phyloP scores from a whole-genome alignment of 2,329 filamentous ascomycete species.

The Orbilia javanica region DNA sequence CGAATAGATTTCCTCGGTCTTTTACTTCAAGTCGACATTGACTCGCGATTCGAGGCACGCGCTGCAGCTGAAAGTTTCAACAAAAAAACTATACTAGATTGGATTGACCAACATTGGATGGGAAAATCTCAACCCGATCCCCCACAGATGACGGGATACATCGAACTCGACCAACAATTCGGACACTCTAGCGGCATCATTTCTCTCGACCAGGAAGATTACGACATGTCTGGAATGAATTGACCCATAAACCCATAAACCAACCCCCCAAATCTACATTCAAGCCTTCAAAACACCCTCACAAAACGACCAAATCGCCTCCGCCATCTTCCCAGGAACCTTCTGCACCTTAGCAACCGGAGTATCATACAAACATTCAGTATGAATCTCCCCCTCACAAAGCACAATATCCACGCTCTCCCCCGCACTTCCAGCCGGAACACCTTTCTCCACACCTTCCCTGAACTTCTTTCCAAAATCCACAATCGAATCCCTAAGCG shows the following conservation, averaged over 20 bases:
- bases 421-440: constrained; percentile 16
- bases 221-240: background rate
- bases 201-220: background rate
- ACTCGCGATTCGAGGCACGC: background rate
- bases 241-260: background rate
- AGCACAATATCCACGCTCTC: constrained; percentile 40
- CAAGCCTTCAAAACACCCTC: constrained; percentile 33
- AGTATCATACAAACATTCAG: constrained; percentile 57
- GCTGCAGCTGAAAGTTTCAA: background rate
- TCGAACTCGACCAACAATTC: background rate
- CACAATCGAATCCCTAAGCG: constrained; percentile 71
- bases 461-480: constrained; percentile 69
- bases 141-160: background rate
- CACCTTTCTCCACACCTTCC: constrained; percentile 58
- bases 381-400: constrained; percentile 56
- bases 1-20: constrained; percentile 13
- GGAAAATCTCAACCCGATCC: background rate
- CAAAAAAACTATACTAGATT: background rate
- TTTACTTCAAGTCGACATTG: constrained; percentile 10
- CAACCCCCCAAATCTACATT: background rate
- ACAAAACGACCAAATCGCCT: constrained; percentile 38
- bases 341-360: constrained; percentile 17
- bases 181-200: no score
- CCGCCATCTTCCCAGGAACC: constrained; percentile 49
- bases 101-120: constrained; percentile 19